These are phyloP conservation scores for Astrephomene gubernaculifera DNA, from an alignment of 139 green algal species.

Conservation along the genomic window DNA sequence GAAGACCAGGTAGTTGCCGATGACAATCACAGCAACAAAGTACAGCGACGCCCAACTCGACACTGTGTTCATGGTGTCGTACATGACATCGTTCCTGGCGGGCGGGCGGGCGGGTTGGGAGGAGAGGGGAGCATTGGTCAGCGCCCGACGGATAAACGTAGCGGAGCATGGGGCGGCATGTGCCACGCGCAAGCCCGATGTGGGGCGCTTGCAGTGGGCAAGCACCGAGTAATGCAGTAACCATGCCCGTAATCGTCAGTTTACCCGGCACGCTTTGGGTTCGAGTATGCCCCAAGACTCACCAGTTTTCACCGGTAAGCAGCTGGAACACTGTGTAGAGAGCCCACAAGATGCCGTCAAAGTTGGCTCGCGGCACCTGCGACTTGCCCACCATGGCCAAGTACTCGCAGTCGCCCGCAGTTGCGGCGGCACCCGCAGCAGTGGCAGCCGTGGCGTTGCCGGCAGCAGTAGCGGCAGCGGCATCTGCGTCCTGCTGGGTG, in stretches of 20 bases:
- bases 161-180: no score
- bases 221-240: no score
- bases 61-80: slow-evolving; percentile 28
- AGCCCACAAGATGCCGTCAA: slow-evolving; percentile 71
- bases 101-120: slow-evolving; percentile 71
- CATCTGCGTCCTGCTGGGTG: not conserved
- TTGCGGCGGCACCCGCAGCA: no score
- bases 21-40: slow-evolving; percentile 67
- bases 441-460: slow-evolving; percentile 66
- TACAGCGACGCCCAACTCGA: slow-evolving; percentile 54
- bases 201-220: no score
- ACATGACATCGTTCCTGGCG: slow-evolving; percentile 50
- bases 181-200: no score
- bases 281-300: not conserved
- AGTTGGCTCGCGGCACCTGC: slow-evolving; percentile 61
- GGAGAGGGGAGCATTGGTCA: no score
- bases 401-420: slow-evolving; percentile 34
- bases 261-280: no score
- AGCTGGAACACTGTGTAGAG: slow-evolving; percentile 76
- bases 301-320: slow-evolving; percentile 62
- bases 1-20: slow-evolving; percentile 84
- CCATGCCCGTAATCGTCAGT: no score
- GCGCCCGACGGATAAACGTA: no score
- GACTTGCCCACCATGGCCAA: slow-evolving; percentile 58
- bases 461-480: not conserved